Base-by-base conservation (phyloP, 371 early-diverging fungal species). In the Mortierella sp. region DNA sequence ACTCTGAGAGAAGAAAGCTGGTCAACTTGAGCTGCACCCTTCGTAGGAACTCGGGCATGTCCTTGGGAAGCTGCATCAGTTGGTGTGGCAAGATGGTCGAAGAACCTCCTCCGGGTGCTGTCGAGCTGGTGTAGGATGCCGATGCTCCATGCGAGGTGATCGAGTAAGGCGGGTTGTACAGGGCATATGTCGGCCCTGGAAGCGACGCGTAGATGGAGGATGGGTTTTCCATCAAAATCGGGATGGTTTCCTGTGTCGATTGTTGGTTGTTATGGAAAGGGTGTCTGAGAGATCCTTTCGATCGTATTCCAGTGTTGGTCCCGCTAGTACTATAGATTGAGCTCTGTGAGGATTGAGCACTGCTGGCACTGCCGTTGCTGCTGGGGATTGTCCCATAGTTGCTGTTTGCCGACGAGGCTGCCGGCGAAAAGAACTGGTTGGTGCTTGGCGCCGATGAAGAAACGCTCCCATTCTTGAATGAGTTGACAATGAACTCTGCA, bases 1-100 rank as follows among this genome's bases (percentile, higher is more conserved):
- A 89, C 34, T 89, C 89, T 54, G 88, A 88, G 40, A 88, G 78
- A 40, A 88, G 72, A 57, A 87, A 78, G 26, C 88, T 87, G 21
- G 84, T 79, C 54, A 89, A 26, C 55, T 79, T 78, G 44, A 89
- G 74, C 51, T 88, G 88, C 19, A 86, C 72, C 48, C 76, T 75
- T 14, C 77, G 70, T 11, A 80, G 16, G 51, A 89, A 87, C 72
- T 87, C 89, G 1, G 72, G 53, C 83, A 82, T 82, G 11, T 81
- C 83, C 59, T 72, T 75, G 31, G 78, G 79, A 8, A 74, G 69
- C 8, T 78, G 76, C 19, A 80, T 72, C 6, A 54, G 69, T 37
- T 82, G 83, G 71, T 79, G 77, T n/a, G 82, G 69, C 3, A 75
- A 59, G 9, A 73, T 31, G 1, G 79, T 79, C 40, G 82, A 71